Conservation (phyloP, 1,284 basidiomycete genomes). For the Wolfiporia cocos region DNA sequence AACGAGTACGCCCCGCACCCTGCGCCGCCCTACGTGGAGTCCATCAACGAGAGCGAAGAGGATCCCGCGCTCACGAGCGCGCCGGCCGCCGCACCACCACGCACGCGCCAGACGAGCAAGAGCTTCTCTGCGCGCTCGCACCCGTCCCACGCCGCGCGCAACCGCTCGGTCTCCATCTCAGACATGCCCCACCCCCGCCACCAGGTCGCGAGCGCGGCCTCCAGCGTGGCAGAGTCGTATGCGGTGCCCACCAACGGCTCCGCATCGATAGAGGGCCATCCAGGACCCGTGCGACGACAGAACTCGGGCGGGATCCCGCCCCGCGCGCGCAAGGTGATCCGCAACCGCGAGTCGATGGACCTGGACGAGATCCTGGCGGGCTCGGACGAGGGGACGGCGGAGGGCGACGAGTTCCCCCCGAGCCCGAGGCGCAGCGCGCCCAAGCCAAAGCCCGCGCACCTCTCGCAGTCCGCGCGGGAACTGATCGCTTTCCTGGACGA, state of each 20-base stretch:
- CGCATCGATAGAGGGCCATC: constrained; percentile 5
- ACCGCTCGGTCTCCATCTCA: constrained; percentile 22
- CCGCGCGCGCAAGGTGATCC: constrained; percentile 45
- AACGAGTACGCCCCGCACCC: constrained; percentile 22
- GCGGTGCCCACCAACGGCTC: background rate
- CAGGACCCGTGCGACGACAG: constrained; percentile 11
- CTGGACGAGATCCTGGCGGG: constrained; percentile 68
- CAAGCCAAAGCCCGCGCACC: constrained; percentile 23
- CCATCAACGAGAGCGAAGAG: constrained; percentile 45
- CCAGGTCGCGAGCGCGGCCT: constrained; percentile 14
- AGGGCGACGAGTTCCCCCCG: constrained; percentile 3
- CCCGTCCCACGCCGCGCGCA: constrained; percentile 8
- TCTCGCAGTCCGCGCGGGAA: constrained; percentile 47
- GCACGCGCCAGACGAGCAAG: constrained; percentile 20
- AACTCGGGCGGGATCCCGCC: constrained; percentile 12
- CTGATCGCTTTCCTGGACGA: constrained; percentile 63
- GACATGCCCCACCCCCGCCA: constrained; percentile 17
- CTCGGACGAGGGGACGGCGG: constrained; percentile 35
- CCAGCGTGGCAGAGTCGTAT: constrained; percentile 1
- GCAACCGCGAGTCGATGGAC: constrained; percentile 62
- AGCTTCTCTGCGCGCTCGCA: constrained; percentile 13
- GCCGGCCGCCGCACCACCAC: constrained; percentile 12
- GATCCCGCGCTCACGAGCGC: constrained; percentile 22
- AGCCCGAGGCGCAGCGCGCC: constrained; percentile 18
- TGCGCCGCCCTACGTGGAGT: constrained; percentile 49